phyloP scores from a whole-genome alignment of 352 stramenopile genomes.

The Phytophthora pluvialis region DNA sequence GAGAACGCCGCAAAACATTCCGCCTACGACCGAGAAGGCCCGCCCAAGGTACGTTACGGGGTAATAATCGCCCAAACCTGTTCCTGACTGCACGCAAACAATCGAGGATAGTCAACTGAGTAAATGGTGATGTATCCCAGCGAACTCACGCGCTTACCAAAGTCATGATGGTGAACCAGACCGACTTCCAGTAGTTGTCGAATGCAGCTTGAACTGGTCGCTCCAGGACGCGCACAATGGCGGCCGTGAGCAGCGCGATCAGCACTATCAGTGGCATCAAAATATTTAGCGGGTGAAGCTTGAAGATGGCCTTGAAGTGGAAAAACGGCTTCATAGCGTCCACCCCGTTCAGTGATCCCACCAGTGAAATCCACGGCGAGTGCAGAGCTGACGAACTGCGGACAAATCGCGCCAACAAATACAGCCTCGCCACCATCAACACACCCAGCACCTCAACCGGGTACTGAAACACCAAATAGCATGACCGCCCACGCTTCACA shows the following conservation, averaged over 20 bases:
- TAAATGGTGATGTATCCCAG: background rate
- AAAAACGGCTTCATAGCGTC: slow-evolving; percentile 82
- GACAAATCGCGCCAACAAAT: slow-evolving; percentile 72
- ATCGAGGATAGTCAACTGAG: background rate
- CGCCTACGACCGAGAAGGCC: slow-evolving; percentile 58
- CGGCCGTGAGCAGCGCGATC: slow-evolving; percentile 65
- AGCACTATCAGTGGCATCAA: slow-evolving; percentile 64
- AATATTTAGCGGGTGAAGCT: slow-evolving; percentile 63
- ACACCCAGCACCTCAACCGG: slow-evolving; percentile 67
- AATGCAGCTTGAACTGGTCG: slow-evolving; percentile 65
- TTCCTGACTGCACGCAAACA: slow-evolving; percentile 51
- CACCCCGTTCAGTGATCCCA: slow-evolving; percentile 77
- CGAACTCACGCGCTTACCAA: slow-evolving; percentile 46
- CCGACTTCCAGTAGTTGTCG: slow-evolving; percentile 72
- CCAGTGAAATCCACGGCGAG: slow-evolving; percentile 78
- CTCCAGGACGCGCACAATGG: slow-evolving; percentile 79
- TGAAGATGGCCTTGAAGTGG: slow-evolving; percentile 84
- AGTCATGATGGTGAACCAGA: slow-evolving; percentile 76
- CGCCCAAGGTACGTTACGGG: slow-evolving; percentile 73
- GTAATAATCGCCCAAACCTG: slow-evolving; percentile 76
- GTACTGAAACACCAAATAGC: slow-evolving; percentile 74
- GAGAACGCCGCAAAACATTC: slow-evolving; percentile 75
- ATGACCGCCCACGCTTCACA: slow-evolving; percentile 41
- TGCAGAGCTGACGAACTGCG: slow-evolving; percentile 73
- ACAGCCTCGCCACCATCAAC: slow-evolving; percentile 71